Percentiles rank a stretch among this genome's conserved stretches.
Evolutionary conservation across 2,329 filamentous ascomycete genomes (phyloP).

Genomic region (Venturiaceae sp.): DNA sequence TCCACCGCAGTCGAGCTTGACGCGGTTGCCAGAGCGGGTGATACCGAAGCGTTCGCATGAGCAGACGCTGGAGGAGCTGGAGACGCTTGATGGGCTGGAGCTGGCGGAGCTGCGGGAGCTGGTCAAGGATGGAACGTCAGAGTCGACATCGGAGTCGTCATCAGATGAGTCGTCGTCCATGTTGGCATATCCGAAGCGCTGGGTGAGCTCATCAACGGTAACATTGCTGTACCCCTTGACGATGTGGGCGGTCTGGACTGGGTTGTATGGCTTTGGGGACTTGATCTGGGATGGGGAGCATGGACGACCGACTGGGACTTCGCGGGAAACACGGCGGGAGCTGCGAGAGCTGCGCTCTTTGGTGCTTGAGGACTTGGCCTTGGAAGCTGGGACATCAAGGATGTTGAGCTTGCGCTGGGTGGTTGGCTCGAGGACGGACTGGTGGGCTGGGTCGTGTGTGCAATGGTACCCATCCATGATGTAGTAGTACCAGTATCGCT

Average conservation of each 20-base stretch:
- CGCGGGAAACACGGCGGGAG: slow-evolving; percentile 46
- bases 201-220: slow-evolving; percentile 69
- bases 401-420: slow-evolving; percentile 96
- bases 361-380: slow-evolving; percentile 17
- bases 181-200: slow-evolving; percentile 57
- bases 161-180: slow-evolving; percentile 53
- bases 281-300: slow-evolving; percentile 83
- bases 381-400: slow-evolving; percentile 68
- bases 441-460: slow-evolving; percentile 86
- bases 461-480: slow-evolving; percentile 99
- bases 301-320: slow-evolving; percentile 80
- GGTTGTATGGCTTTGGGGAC: slow-evolving; percentile 81
- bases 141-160: slow-evolving; percentile 49
- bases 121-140: slow-evolving; percentile 63
- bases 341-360: slow-evolving; percentile 23
- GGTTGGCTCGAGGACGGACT: slow-evolving; percentile 87
- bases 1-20: slow-evolving; percentile 94
- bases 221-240: slow-evolving; percentile 69
- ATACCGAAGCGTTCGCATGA: slow-evolving; percentile 95
- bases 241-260: slow-evolving; percentile 79
- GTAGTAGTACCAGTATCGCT: slow-evolving; percentile 99
- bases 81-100: slow-evolving; percentile 59
- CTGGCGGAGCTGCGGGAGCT: slow-evolving; percentile 68
- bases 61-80: slow-evolving; percentile 51
- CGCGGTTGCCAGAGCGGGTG: slow-evolving; percentile 81